Evolutionary conservation across 768 basidiomycete genomes (phyloP), one percentile per base, ranked within the genome.

Genomic region (Kwoniella heveanensis): DNA sequence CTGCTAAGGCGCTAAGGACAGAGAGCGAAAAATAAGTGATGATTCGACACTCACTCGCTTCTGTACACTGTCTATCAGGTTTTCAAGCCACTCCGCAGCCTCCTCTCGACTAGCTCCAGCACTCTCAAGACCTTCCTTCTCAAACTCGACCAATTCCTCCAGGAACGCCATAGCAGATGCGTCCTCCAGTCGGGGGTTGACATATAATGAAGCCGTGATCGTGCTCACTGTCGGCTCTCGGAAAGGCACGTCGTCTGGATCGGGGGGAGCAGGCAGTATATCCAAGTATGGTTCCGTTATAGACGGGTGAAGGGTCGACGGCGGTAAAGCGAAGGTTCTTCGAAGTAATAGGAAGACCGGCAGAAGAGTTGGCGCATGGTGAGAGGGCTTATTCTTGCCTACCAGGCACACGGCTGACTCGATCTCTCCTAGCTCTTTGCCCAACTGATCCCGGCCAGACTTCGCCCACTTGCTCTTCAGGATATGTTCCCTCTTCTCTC

Each of bases 401-500:
- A 59, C 62, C 12, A 75, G 58, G 54, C 74, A 74, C 1, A 69
- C 29, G 4, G 73, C 59, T 4, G 74, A 52, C 53, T 79, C 78
- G 44, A 79, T 78, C 25, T 79, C 78, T 22, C 69, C 71, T 6
- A 79, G 51, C 55, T 79, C 78, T 56, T 77, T 79, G 8, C 71
- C 64, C 0, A 79, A 61, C n/a, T 62, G 62, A 24, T 76, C 75
- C 22, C 77, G 65, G 4, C 78, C 78, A 15, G 72, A 71, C 50
- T 77, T 76, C 15, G 68, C 70, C 77, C 77, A 79, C 63, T 74
- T 77, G 32, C 58, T 60, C 29, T 71, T 72, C 2, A 72, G 51
- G 70, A 78, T 79, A 46, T 72, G 71, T 25, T 79, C 78, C 25
- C 78, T 66, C 62, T 77, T 79, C 54, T 79, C 78, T 24, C 77